Evolutionary conservation across 2,329 filamentous ascomycete genomes (phyloP), one percentile per base, ranked within the genome.

Genomic region (Monilinia vaccinii-corymbosi): DNA sequence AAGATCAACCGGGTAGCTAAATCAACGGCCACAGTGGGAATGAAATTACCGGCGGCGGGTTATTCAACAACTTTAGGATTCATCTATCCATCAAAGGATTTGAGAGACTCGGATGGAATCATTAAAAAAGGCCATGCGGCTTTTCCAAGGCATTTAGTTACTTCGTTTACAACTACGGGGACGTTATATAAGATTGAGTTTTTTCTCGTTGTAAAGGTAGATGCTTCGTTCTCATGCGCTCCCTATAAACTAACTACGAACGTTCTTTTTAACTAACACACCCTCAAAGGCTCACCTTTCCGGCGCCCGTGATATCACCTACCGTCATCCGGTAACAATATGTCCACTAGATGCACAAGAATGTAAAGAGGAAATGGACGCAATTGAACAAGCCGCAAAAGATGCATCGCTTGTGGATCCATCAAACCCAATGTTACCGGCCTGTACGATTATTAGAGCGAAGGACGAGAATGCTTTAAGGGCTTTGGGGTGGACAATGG

Each of bases 141-240:
- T 31, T 97, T 97, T 74, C 94, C 94, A 8, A 84, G 89, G 72
- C 96, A 97, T 72, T 85, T 88, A 60, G 87, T 97, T 49, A 86
- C 83, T 38, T 93, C 92, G 0, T 99, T 99, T 70, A 97, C 94
- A 1, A 97, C 94, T 0, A 89, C 89, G 9, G 95, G 91, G 38
- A 93, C 88, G 40, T 81, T 99, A 16, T 99, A 99, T 78, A 97
- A 97, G 75, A 96, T 99, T 72, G 93, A 99, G 75, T 99, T 97
- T 72, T 99, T 93, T 73, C 77, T 97, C 58, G 91, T 85, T 56
- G 90, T 97, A 64, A 97, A 96, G 84, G 93, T 96, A 31, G n/a
- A 44, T n/a, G n/a, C n/a, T n/a, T n/a, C n/a, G n/a, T n/a, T n/a
- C n/a, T n/a, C n/a, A n/a, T n/a, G n/a, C n/a, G n/a, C n/a, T n/a